Evolutionary conservation across 306 rosid genomes (phyloP), one percentile per base, ranked within the genome.

Genomic region (Herpetospermum pedunculosum): DNA sequence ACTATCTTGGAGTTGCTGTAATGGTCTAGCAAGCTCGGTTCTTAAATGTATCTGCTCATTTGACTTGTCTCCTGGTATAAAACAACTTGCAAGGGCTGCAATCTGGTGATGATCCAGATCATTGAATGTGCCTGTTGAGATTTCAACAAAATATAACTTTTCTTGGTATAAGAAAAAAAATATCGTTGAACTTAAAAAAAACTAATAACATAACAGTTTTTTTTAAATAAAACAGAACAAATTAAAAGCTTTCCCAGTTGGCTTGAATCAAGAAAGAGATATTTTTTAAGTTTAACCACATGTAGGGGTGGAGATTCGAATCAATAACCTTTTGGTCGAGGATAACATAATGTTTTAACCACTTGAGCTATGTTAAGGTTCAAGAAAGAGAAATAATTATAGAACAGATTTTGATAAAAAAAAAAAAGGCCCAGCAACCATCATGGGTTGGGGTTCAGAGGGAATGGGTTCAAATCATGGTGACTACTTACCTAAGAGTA

Each of bases 11-110:
- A 94, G 98, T 84, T 94, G 98, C 59, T 91, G 98, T 52, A 94
- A 84, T 41, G 98, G 98, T 77, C 89, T 88, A 1, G 92, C 92
- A 77, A 94, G 97, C 82, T 94, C 98, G 23, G 92, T 83, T 77
- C 98, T 85, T 78, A 94, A 81, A 35, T 94, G 95, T 83, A 91
- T 89, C 88, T 91, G 97, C 83, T 94, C 98, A 75, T 32, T 88
- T 32, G 98, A 91, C 83, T 82, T 91, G 76, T 94, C 98, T 80
- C 88, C 91, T 2, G 95, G 98, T 73, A 94, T 91, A 82, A 94
- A 94, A 84, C 98, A 94, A 85, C 98, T 94, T 75, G 97, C 91
- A 77, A 94, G 92, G 37, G 98, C 95, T 52, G 96, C 98, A 84
- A 94, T 85, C 86, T 94, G 98, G 72, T 94, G 98, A 75, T 91